These are phyloP conservation scores for Euryodendron excelsum DNA, from an alignment of 148 eudicot species.

Conservation along the genomic window DNA sequence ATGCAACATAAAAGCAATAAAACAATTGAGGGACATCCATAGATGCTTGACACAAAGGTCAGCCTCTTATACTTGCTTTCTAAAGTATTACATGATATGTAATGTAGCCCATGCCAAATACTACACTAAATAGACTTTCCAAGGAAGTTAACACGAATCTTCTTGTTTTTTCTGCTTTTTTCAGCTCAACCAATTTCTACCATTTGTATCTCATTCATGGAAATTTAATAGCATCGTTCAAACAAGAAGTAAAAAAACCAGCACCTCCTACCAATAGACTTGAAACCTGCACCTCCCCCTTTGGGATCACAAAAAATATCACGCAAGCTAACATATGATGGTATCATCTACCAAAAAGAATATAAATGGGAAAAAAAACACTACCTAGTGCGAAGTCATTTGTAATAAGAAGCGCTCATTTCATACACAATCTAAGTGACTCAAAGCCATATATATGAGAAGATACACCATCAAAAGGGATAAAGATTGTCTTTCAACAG, in stretches of 20 bases:
- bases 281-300: neutral
- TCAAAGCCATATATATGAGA: neutral
- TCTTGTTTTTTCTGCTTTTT: neutral
- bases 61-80: neutral
- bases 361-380: neutral
- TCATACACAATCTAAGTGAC: neutral
- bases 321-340: neutral
- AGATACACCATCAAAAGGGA: neutral
- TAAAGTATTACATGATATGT: neutral
- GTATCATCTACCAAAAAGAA: neutral
- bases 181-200: neutral
- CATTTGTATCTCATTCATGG: neutral
- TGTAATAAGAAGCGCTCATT: neutral
- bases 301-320: neutral
- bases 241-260: neutral
- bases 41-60: neutral
- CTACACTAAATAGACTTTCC: neutral
- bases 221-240: neutral
- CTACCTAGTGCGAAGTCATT: neutral
- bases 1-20: no score
- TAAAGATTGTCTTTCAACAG: neutral
- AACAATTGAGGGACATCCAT: neutral
- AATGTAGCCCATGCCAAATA: neutral
- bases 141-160: neutral
- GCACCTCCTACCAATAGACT: neutral